Evolutionary conservation across 306 rosid species (phyloP).

Genomic region (Gastrolobium bilobum): DNA sequence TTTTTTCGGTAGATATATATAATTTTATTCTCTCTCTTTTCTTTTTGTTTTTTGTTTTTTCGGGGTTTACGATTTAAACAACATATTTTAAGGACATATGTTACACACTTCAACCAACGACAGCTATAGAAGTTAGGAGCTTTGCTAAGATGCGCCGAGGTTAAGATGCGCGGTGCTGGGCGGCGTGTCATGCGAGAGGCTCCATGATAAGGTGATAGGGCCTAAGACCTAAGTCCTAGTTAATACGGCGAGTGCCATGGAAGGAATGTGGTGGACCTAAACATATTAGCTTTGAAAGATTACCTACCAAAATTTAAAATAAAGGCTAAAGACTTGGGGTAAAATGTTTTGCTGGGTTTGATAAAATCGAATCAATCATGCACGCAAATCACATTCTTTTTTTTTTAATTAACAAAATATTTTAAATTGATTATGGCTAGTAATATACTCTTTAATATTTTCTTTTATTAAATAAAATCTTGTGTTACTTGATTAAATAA

Average conservation of each 20-base stretch:
- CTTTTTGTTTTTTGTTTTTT: neutral
- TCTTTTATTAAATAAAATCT: neutral
- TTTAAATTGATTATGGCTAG: too few species aligned
- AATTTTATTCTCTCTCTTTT: neutral
- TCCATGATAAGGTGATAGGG: constrained; percentile 19
- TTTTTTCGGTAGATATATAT: neutral
- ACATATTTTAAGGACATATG: constrained; percentile 44
- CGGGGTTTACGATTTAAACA: too few species aligned
- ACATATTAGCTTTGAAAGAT: constrained; percentile 2
- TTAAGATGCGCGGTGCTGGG: constrained; percentile 53
- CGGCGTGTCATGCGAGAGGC: constrained; percentile 52
- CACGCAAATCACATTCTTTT: too few species aligned
- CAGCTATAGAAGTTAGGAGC: constrained; percentile 12
- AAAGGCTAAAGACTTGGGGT: too few species aligned
- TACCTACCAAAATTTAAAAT: neutral
- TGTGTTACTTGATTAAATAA: neutral
- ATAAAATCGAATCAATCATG: too few species aligned
- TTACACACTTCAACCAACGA: constrained; percentile 51
- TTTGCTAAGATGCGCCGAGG: constrained; percentile 62
- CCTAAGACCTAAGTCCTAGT: neutral
- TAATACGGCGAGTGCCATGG: neutral
- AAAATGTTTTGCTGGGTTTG: neutral
- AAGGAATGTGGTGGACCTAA: neutral
- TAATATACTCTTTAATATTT: neutral
- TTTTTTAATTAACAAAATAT: too few species aligned